Evolutionary conservation across 192 early-diverging fungal genomes (phyloP).

Genomic region (Podila verticillata): DNA sequence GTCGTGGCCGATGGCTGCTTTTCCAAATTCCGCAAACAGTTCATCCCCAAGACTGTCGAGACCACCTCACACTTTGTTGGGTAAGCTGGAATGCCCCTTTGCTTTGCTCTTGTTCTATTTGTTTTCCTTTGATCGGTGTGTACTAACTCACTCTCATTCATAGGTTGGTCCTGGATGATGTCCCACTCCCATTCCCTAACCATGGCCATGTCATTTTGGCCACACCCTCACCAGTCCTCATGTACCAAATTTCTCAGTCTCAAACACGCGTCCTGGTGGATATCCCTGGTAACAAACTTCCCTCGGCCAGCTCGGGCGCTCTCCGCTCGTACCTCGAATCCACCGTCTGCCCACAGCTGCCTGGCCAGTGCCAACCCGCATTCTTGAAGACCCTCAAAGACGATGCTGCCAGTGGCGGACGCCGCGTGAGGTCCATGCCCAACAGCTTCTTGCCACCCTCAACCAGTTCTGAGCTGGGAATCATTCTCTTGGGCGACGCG

Average conservation of each 20-base stretch:
- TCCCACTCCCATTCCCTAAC: slow-evolving; percentile 79
- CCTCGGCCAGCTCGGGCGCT: slow-evolving; percentile 72
- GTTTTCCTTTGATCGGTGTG: not conserved
- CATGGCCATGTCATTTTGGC: slow-evolving; percentile 95
- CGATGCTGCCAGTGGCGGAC: slow-evolving; percentile 19
- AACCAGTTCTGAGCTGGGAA: slow-evolving; percentile 73
- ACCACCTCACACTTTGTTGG: slow-evolving; percentile 77
- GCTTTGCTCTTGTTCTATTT: not conserved
- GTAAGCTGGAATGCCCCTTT: slow-evolving; percentile 37
- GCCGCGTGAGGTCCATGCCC: slow-evolving; percentile 84
- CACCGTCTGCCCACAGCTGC: slow-evolving; percentile 75
- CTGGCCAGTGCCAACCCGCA: slow-evolving; percentile 62
- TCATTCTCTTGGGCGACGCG: slow-evolving; percentile 92
- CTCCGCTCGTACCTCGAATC: slow-evolving; percentile 70
- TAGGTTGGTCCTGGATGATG: slow-evolving; percentile 76
- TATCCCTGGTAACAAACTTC: slow-evolving; percentile 86
- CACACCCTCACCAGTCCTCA: slow-evolving; percentile 83
- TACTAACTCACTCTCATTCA: not conserved
- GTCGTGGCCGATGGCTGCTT: slow-evolving; percentile 92
- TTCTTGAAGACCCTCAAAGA: slow-evolving; percentile 78
- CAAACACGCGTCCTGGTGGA: slow-evolving; percentile 94
- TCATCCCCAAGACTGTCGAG: slow-evolving; percentile 55
- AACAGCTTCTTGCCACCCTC: slow-evolving; percentile 91
- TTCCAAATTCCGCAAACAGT: slow-evolving; percentile 90
- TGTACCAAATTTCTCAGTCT: slow-evolving; percentile 90